Evolutionary conservation across 2,329 filamentous ascomycete species (phyloP), one percentile per base, ranked within the genome.

Genomic region (Meredithiella fracta): DNA sequence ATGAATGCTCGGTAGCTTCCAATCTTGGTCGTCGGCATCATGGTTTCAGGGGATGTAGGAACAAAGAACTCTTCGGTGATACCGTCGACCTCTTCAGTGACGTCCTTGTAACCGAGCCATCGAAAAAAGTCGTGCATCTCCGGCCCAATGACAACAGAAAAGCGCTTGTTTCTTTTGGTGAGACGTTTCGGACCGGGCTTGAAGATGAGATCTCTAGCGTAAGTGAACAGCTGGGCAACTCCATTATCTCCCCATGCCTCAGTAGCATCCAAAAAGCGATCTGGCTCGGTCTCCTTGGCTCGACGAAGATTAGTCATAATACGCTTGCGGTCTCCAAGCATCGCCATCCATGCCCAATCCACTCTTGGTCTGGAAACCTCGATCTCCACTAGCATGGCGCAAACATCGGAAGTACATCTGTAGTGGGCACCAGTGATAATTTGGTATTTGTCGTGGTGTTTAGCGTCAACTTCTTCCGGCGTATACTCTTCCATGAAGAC

Each of bases 141-240:
- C 3, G 68, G 67, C 0, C 76, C 74, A 57, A 80, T 79, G 5
- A 77, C 67, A 1, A 78, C 72, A 25, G 67, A 66, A 55, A 79
- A 80, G 14, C 73, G 71, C 62, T 79, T 79, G 61, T 80, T 80
- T 1, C 76, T 67, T 54, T 74, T 74, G 1, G 76, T 75, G 37
- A 80, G 78, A 52, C 67, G 73, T 47, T 73, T 66, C 0, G 63
- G 63, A 7, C 67, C 66, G 1, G 65, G 64, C 1, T 65, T 64
- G 1, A 71, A 67, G 2, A 75, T 66, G 4, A 74, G 66, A 58
- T 80, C 75, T 31, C 69, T 71, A 2, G 79, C 64, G 52, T 79
- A 80, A 5, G 70, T 72, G 56, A 73, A 71, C 2, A 80, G 64
- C 9, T 75, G 76, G 5, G 62, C 54, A 2, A 73, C 67, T 0